Conservation (phyloP, 2,329 filamentous ascomycete species). For the Venturia asperata region DNA sequence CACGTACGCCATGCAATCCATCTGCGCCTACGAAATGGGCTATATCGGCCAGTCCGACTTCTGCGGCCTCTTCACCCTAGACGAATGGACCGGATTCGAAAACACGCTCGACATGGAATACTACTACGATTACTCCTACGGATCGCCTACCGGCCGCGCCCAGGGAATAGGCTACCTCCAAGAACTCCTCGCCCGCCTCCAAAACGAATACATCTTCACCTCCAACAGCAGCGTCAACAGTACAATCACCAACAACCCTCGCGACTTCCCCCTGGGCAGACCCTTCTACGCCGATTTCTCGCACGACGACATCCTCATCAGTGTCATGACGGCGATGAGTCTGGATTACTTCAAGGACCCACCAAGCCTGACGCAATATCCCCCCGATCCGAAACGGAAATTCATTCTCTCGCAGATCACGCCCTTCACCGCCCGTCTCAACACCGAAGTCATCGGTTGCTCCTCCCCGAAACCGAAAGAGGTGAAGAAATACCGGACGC, state of each 20-base stretch:
- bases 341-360: slow-evolving; percentile 48
- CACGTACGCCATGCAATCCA: slow-evolving; percentile 42
- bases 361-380: slow-evolving; percentile 37
- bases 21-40: slow-evolving; percentile 49
- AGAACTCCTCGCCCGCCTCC: slow-evolving; percentile 45
- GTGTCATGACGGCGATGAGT: slow-evolving; percentile 45
- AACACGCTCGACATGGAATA: slow-evolving; percentile 48
- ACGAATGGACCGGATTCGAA: slow-evolving; percentile 50
- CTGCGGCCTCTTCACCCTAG: slow-evolving; percentile 47
- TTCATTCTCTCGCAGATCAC: slow-evolving; percentile 47
- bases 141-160: slow-evolving; percentile 45
- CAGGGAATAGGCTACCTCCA: slow-evolving; percentile 49
- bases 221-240: slow-evolving; percentile 48
- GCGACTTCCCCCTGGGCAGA: slow-evolving; percentile 42
- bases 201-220: slow-evolving; percentile 40
- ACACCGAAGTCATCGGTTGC: slow-evolving; percentile 52
- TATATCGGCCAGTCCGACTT: slow-evolving; percentile 46
- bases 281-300: slow-evolving; percentile 48
- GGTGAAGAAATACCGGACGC: slow-evolving; percentile 34
- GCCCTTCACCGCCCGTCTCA: slow-evolving; percentile 48
- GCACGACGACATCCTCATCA: slow-evolving; percentile 48
- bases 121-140: slow-evolving; percentile 41
- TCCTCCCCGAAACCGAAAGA: slow-evolving; percentile 34
- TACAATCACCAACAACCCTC: slow-evolving; percentile 40
- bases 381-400: slow-evolving; percentile 38